phyloP scores from a whole-genome alignment of 2,329 filamentous ascomycete genomes.

The Xylariomycetidae sp. region DNA sequence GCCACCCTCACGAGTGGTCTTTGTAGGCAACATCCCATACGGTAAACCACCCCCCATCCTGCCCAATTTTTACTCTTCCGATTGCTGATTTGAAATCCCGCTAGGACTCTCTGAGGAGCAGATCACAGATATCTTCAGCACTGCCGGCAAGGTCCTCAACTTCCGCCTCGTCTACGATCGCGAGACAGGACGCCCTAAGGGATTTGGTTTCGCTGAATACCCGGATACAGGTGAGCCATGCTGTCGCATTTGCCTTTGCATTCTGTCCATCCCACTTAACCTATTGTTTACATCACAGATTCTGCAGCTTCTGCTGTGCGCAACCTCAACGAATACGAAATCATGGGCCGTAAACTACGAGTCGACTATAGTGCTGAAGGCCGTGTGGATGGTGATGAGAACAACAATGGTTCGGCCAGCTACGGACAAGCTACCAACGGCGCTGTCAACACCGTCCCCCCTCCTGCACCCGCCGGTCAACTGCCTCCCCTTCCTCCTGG shows the following conservation, averaged over 20 bases:
- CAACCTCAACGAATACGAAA: constrained; percentile 91
- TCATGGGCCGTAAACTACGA: constrained; percentile 89
- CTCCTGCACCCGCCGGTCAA: constrained; percentile 37
- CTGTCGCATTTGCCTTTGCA: background rate
- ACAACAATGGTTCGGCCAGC: constrained; percentile 14
- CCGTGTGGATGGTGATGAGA: constrained; percentile 62
- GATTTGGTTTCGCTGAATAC: constrained; percentile 95
- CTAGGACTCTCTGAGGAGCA: constrained; percentile 91
- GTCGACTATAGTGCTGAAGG: constrained; percentile 97
- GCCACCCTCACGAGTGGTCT: constrained; percentile 73
- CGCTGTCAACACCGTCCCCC: constrained; percentile 28
- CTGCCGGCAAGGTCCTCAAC: constrained; percentile 83
- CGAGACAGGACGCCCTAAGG: constrained; percentile 90
- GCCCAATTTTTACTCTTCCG: background rate
- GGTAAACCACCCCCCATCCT: constrained; percentile 39
- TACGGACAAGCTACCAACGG: constrained; percentile 23
- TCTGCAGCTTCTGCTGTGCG: constrained; percentile 89
- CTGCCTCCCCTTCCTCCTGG: constrained; percentile 82
- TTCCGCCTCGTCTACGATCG: constrained; percentile 94
- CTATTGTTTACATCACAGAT: constrained; percentile 35
- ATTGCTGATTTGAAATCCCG: constrained; percentile 1
- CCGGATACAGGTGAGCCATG: constrained; percentile 68
- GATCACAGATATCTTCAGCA: constrained; percentile 88
- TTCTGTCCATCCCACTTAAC: constrained; percentile 4
- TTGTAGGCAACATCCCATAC: constrained; percentile 84